These are phyloP conservation scores for Talaromyces pinophilus DNA, from an alignment of 2,329 filamentous ascomycete species.

Conservation along the genomic window DNA sequence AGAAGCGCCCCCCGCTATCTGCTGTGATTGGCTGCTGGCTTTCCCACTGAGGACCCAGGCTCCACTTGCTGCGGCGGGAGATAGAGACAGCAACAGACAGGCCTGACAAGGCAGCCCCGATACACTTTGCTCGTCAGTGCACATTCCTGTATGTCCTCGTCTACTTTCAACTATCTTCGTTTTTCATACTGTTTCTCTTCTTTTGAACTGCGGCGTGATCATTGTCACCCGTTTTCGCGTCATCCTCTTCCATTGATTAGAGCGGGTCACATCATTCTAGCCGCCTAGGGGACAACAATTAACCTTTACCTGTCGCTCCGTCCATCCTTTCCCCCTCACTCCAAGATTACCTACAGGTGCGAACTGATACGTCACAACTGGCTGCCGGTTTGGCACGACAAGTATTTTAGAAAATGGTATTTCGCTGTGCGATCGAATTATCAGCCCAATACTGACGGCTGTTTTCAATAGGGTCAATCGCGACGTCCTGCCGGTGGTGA, in stretches of 20 bases:
- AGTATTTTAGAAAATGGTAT: constrained; percentile 39
- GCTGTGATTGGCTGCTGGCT: constrained; percentile 4
- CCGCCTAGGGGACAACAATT: constrained; percentile 10
- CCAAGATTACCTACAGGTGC: constrained; percentile 13
- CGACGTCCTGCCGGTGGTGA: constrained; percentile 46
- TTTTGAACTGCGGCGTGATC: background rate
- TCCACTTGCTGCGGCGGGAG: constrained; percentile 9
- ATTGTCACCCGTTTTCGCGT: background rate
- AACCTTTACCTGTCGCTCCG: constrained; percentile 4
- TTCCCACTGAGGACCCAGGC: constrained; percentile 2
- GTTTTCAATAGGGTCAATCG: constrained; percentile 41
- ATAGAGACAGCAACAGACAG: constrained; percentile 1
- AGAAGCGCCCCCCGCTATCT: background rate
- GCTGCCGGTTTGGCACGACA: constrained; percentile 35
- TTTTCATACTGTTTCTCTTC: background rate
- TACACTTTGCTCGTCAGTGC: background rate
- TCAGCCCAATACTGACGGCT: background rate
- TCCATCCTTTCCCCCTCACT: background rate
- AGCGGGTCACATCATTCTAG: constrained; percentile 9
- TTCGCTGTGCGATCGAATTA: background rate
- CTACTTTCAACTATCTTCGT: background rate
- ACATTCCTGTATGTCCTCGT: background rate
- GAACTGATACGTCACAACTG: constrained; percentile 34
- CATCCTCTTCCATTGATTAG: background rate
- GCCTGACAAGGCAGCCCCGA: constrained; percentile 14